Evolutionary conservation across 805 yeast species (phyloP), one percentile per base, ranked within the genome.

Genomic region (Metschnikowia corniflorae): DNA sequence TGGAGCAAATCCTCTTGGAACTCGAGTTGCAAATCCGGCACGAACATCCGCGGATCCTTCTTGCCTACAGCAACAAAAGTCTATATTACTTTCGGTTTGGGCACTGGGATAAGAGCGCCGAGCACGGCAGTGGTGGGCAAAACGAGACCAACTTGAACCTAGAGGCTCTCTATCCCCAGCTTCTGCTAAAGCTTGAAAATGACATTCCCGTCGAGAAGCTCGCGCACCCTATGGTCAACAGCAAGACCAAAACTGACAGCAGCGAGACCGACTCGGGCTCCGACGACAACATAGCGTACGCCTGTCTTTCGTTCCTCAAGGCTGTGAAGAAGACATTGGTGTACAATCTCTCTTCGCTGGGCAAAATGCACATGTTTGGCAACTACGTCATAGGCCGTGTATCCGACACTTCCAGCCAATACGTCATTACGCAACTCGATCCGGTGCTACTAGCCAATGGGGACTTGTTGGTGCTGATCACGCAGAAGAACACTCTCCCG

Each of bases 31-130:
- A 42, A 29, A 62, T 67, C 34, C 55, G 73, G 26, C 47, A 54
- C 42, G 47, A 53, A 16, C 47, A 63, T 35, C 73, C 73, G 10
- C 52, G 54, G 33, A 57, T 63, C n/a, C 53, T 68, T 15, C 33
- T 67, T 14, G 60, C 70, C 6, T 68, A 68, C 47, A 66, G 65
- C 49, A 66, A 66, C 46, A 68, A 68, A 39, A 52, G 57, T 24
- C 47, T 68, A 10, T 68, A 59, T 49, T 52, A 57, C 39, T 68
- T 68, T 38, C 49, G 51, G 15, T 53, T 68, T 33, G 59, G 54
- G 16, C 62, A 62, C 35, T 44, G 46, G 39, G 39, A 4, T 13
- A 27, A 16, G 15, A 16, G 13, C 17, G 22, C 17, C n/a, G 15
- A 28, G 6, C 29, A 18, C 15, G 21, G 16, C n/a, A 6, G n/a